Percentiles rank a stretch among this genome's conserved stretches.
phyloP scores from a whole-genome alignment of 768 basidiomycete species.

The Russula ochroleuca region DNA sequence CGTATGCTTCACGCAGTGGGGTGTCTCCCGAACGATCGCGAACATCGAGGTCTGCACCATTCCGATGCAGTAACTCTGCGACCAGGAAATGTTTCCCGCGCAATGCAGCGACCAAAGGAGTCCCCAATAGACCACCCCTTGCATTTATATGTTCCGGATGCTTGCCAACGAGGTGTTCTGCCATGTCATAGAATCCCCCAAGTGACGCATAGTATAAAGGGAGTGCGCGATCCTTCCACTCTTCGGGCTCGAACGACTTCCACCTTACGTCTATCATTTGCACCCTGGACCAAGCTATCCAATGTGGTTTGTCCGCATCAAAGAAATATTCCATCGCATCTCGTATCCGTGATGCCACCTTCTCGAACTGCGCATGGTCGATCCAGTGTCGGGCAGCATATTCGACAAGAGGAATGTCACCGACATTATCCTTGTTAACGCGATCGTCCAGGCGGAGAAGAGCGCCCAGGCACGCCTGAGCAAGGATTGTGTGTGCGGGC shows the following conservation, averaged over 20 bases:
- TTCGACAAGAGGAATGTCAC: not conserved
- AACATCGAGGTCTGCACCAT: not conserved
- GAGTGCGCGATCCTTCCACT: no score
- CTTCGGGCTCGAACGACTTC: not conserved
- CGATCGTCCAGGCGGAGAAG: slow-evolving; percentile 1
- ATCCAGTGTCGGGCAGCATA: slow-evolving; percentile 1
- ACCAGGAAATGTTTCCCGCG: not conserved
- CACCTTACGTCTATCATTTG: not conserved
- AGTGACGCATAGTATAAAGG: slow-evolving; percentile 8
- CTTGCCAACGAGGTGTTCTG: not conserved
- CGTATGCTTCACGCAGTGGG: not conserved
- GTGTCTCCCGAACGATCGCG: not conserved
- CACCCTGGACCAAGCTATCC: not conserved
- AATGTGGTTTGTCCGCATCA: slow-evolving; percentile 6
- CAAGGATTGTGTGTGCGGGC: slow-evolving; percentile 1
- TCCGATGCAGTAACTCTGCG: not conserved
- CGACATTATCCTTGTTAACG: not conserved
- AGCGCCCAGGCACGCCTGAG: not conserved
- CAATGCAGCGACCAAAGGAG: slow-evolving; percentile 6
- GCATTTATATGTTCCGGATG: not conserved
- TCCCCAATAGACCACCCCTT: not conserved
- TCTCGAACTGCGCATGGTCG: slow-evolving; percentile 1
- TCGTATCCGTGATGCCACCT: not conserved
- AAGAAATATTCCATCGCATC: not conserved
- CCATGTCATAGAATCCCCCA: not conserved